Conservation (phyloP, 805 yeast species). For the Candida tammaniensis region DNA sequence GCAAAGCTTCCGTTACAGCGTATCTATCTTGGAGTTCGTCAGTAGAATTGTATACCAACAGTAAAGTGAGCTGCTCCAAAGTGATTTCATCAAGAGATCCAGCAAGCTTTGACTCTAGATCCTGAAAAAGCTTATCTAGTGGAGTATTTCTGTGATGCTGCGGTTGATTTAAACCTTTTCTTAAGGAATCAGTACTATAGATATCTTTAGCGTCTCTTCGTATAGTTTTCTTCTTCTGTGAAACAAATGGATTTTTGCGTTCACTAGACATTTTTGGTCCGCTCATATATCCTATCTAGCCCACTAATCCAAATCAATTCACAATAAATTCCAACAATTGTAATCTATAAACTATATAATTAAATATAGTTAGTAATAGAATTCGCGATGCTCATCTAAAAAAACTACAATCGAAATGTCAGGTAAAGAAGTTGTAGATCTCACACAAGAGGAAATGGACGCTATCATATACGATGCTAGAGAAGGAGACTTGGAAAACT, state of each 20-base stretch:
- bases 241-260: conserved; percentile 35
- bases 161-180: conserved; percentile 35
- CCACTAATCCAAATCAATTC: no score
- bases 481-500: conserved; percentile 77
- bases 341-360: no score
- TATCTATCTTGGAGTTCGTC: conserved; percentile 9
- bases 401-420: no score
- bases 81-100: conserved; percentile 23
- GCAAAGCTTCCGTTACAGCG: conserved; percentile 26
- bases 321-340: no score
- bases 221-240: conserved; percentile 24
- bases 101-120: conserved; percentile 23
- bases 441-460: conserved; percentile 76
- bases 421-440: conserved; percentile 20
- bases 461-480: conserved; percentile 81
- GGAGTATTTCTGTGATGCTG: conserved; percentile 28
- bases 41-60: background rate
- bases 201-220: conserved; percentile 29
- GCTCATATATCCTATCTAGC: no score
- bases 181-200: conserved; percentile 18
- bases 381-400: no score
- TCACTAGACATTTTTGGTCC: no score
- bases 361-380: no score
- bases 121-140: conserved; percentile 31
- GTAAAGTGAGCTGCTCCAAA: conserved; percentile 13